Evolutionary conservation across 2,329 filamentous ascomycete genomes (phyloP), one percentile per base, ranked within the genome.

Genomic region (Colletotrichum chlorophyti): DNA sequence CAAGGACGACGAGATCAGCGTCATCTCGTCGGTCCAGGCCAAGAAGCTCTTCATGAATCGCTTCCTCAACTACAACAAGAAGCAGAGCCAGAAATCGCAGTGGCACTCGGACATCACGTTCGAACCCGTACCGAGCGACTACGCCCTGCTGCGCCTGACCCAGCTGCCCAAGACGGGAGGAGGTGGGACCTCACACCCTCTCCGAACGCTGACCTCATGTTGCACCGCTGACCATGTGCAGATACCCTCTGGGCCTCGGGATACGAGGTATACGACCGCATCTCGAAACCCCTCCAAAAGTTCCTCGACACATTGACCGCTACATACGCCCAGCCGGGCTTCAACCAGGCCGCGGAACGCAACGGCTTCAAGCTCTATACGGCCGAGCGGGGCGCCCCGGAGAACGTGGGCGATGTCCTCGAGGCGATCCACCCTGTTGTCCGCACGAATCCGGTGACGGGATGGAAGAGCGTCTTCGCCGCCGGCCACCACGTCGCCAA

Each of bases 61-160:
- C 32, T 70, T 74, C 58, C 70, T 70, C 60, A 63, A 65, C 42
- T 62, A 69, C 53, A 69, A 71, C 63, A 74, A 77, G 65, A 76
- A 75, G 63, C 82, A 84, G 58, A 77, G 71, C 48, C 72, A 74
- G 17, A 76, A 72, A 57, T 70, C 73, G 6, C 72, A 79, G 58
- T 87, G 84, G 85, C 85, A 87, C 67, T 82, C 80, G 0, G 86
- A 90, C 61, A 88, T 89, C 63, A 80, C 82, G 1, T 90, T 88
- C 58, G 87, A 90, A 72, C 81, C 81, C 0, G 74, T 83, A 4
- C 87, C 88, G 0, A 79, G 80, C 7, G 87, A 90, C 67, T 90
- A 89, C 65, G 79, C 86, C 0, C 76, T 83, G 1, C 73, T 89
- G 1, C 72, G 82, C 1, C 69, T 88, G 3, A 78, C 76, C 0